phyloP scores from a whole-genome alignment of 805 yeast species.

The Ogataea thermomethanolica region DNA sequence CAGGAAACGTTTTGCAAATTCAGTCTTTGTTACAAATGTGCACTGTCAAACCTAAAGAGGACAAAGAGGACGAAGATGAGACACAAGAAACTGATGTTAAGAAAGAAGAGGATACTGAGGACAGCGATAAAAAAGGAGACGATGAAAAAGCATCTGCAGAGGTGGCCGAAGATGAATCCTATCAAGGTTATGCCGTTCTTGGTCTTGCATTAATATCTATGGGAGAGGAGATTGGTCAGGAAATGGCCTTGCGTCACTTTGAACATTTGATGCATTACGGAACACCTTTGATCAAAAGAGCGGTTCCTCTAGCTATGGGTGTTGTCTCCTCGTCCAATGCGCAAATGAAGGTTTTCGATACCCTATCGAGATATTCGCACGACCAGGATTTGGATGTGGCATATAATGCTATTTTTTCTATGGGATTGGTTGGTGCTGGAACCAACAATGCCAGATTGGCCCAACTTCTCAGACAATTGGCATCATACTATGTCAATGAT shows the following conservation, averaged over 20 bases:
- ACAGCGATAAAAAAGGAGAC: slow-evolving; percentile 28
- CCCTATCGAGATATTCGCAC: slow-evolving; percentile 92
- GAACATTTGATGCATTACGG: slow-evolving; percentile 98
- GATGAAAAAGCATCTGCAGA: slow-evolving; percentile 31
- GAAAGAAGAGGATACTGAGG: slow-evolving; percentile 24
- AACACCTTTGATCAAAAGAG: slow-evolving; percentile 81
- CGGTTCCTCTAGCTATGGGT: slow-evolving; percentile 98
- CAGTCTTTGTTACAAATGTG: slow-evolving; percentile 88
- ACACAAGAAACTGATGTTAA: slow-evolving; percentile 35
- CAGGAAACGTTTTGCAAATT: slow-evolving; percentile 94
- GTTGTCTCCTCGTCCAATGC: slow-evolving; percentile 90
- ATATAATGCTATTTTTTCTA: slow-evolving; percentile 87
- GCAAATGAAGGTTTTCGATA: slow-evolving; percentile 95
- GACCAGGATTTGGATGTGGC: slow-evolving; percentile 94
- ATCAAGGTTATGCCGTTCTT: slow-evolving; percentile 85
- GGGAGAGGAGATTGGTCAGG: slow-evolving; percentile 98
- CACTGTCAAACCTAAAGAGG: slow-evolving; percentile 63
- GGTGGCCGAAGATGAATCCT: slow-evolving; percentile 49
- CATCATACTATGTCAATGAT: slow-evolving; percentile 87
- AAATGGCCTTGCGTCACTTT: slow-evolving; percentile 95
- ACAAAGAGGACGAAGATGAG: slow-evolving; percentile 56
- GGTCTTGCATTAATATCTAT: slow-evolving; percentile 93
- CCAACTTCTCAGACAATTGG: slow-evolving; percentile 90
- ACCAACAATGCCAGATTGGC: slow-evolving; percentile 98
- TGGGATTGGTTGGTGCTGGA: slow-evolving; percentile 99